Evolutionary conservation across 106 monocot species (phyloP).

Genomic region (Acorus calamus): DNA sequence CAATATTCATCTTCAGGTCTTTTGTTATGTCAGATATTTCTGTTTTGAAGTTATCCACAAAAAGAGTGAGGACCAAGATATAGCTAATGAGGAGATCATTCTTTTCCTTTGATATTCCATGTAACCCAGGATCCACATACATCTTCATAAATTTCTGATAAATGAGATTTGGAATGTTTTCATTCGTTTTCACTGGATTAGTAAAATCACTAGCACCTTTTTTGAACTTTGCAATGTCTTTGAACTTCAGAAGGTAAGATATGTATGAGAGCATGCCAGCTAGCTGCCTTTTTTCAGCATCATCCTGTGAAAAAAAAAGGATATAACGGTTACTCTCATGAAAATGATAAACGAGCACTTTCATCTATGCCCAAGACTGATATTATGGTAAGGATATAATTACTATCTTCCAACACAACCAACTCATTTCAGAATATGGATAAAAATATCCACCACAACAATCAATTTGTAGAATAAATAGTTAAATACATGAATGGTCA

Average conservation of each 20-base stretch:
- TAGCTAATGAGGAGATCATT: conserved; percentile 67
- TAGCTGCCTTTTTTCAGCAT: conserved; percentile 33
- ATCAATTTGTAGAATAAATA: no score
- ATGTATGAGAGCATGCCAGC: conserved; percentile 73
- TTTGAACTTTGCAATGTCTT: conserved; percentile 7
- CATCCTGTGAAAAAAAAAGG: conserved; percentile 25
- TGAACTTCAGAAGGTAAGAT: conserved; percentile 56
- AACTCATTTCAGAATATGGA: no score
- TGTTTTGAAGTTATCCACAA: conserved; percentile 51
- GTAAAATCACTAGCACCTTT: no score
- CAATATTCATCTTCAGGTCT: conserved; percentile 48
- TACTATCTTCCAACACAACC: no score
- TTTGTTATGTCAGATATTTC: conserved; percentile 46
- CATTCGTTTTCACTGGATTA: not conserved
- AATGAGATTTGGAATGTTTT: conserved; percentile 35
- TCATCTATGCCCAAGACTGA: no score
- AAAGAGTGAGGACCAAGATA: conserved; percentile 78
- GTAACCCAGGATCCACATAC: conserved; percentile 47
- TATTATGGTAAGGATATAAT: no score
- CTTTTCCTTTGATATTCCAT: conserved; percentile 32
- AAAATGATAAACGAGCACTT: not conserved
- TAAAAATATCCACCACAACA: no score
- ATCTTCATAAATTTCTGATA: conserved; percentile 32
- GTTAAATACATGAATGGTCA: no score
- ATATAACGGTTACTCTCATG: not conserved